Conservation (phyloP, 129 eudicot species). For the Saussurea involucrata region DNA sequence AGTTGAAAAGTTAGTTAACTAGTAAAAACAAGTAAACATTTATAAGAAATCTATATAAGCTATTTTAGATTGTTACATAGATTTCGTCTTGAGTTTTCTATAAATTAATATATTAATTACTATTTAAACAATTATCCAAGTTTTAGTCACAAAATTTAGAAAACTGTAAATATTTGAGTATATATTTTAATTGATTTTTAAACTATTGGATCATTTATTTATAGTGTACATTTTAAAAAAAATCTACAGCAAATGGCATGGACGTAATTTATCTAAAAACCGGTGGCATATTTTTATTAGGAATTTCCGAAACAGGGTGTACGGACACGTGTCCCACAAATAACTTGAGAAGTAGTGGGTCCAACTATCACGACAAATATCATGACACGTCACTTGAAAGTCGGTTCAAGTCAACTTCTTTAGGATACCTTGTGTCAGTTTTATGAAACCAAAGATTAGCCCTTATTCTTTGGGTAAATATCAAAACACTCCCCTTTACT, state of each 20-base stretch:
- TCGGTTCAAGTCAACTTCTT: constrained; percentile 26
- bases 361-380: neutral
- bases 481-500: neutral
- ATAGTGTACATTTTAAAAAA: neutral
- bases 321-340: constrained; percentile 36
- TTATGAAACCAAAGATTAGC: neutral
- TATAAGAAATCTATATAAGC: neutral
- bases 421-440: constrained; percentile 20
- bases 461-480: neutral
- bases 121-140: too few species aligned
- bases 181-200: too few species aligned
- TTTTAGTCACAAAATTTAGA: too few species aligned
- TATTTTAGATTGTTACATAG: neutral
- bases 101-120: too few species aligned
- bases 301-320: constrained; percentile 5
- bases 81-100: too few species aligned
- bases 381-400: constrained; percentile 19
- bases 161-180: too few species aligned
- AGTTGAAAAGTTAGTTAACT: neutral
- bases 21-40: neutral
- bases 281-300: neutral
- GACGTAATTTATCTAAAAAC: neutral
- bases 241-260: constrained; percentile 10
- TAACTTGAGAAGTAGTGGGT: constrained; percentile 1
- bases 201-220: too few species aligned